Evolutionary conservation across 2,329 filamentous ascomycete genomes (phyloP), one percentile per base, ranked within the genome.

Genomic region (Stemphylium beticola): DNA sequence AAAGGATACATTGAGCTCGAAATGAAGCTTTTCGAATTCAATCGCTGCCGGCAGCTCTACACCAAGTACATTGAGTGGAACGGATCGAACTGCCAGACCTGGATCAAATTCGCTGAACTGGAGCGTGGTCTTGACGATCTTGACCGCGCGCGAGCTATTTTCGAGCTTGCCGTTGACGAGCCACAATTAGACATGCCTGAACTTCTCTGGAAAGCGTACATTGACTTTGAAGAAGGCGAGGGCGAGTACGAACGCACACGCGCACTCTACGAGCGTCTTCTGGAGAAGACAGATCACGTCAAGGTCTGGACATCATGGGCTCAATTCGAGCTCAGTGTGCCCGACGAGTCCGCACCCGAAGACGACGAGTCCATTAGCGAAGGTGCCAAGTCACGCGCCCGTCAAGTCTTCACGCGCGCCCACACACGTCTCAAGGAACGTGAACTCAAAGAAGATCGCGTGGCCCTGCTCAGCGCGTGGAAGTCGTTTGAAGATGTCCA

Each of bases 291-390:
- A n/a, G 89, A 95, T 70, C 95, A 99, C 72, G 92, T 97, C 81
- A 99, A 98, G 82, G 95, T 99, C 56, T 99, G 95, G 95, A 96
- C 95, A 76, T 93, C 91, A 75, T 99, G 93, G 78, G 95, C 95
- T n/a, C 91, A 96, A 75, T 98, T 99, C 71, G 95, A 99, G 77
- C 91, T 98, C 79, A 93, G 95, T 74, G 87, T 96, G 0, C 92
- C 92, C 39, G 92, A 96, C 17, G 85, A 86, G 47, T 85, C 89
- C 37, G 87, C 82, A 4, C 78, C 80, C 10, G 62, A 63, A 12
- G 62, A 67, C 24, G 80, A 84, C 17, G 76, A 76, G 37, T 79
- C 82, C 2, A 84, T 96, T 69, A 92, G 89, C 76, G 91, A 95
- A 18, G 88, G 88, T 55, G 92, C 93, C 62, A 97, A 96, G 80